Conservation (phyloP, 2,329 filamentous ascomycete genomes). For the Phialophora macrospora region DNA sequence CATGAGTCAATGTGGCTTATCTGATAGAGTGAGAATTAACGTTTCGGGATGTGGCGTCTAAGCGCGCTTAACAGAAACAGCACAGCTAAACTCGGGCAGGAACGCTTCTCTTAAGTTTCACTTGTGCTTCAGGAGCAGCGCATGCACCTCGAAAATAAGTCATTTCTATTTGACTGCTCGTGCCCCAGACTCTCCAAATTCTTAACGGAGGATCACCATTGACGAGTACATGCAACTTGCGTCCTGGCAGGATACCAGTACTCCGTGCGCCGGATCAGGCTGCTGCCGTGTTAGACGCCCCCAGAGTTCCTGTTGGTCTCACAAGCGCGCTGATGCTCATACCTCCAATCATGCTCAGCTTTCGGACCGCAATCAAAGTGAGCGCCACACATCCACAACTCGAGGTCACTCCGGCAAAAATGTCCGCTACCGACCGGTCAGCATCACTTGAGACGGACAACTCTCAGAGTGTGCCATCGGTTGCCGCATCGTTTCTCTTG, state of each 20-base stretch:
- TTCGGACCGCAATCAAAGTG: slow-evolving; percentile 14
- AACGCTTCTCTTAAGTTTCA: neutral
- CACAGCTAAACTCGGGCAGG: slow-evolving; percentile 12
- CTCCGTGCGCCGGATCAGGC: neutral
- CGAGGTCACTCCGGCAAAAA: neutral
- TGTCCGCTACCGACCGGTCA: slow-evolving; percentile 2
- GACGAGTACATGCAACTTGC: neutral
- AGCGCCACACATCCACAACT: slow-evolving; percentile 16
- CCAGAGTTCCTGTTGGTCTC: neutral
- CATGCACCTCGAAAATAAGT: neutral
- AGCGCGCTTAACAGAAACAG: slow-evolving; percentile 9
- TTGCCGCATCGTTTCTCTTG: neutral
- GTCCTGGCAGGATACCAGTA: neutral
- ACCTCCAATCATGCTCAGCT: slow-evolving; percentile 5
- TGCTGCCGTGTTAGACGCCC: neutral
- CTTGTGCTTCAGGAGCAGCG: neutral
- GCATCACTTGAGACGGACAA: neutral
- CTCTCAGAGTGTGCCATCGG: neutral
- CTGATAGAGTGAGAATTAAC: slow-evolving; percentile 15
- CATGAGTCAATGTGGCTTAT: slow-evolving; percentile 21
- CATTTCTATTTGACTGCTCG: neutral
- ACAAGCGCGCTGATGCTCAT: slow-evolving; percentile 9
- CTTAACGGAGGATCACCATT: too few relatives aligned
- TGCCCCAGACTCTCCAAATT: neutral
- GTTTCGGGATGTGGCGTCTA: slow-evolving; percentile 11